Base-by-base conservation (phyloP, 2,329 filamentous ascomycete species). In the Mycosphaerella sp. region DNA sequence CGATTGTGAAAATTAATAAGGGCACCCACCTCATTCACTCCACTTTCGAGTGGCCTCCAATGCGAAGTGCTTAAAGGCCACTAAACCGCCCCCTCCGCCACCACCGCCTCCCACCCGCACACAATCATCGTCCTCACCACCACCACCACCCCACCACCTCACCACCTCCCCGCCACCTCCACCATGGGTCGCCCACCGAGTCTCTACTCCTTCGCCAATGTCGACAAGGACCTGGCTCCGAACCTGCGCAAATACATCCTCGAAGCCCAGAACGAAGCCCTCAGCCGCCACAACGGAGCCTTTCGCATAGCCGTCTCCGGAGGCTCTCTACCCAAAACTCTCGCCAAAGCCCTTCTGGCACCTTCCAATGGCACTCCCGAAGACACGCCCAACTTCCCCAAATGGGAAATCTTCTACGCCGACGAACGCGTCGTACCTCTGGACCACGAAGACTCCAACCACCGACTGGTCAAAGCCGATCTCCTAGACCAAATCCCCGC, bases 331-430 rank as follows among this genome's bases (percentile, higher is more conserved):
- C 93, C 93, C 51, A 85, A 89, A 66, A 87, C 85, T 12, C 84
- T 98, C 37, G 89, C 89, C 41, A 82, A 88, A 69, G 89, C 89
- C 8, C 81, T 97, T 9, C 81, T 97, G 21, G 55, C 62, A n/a
- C 57, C 61, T 7, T 59, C 72, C 72, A 70, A 75, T 54, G 75
- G 72, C 43, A 70, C 68, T 34, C 60, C 66, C 32, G 73, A 84
- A 50, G 87, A 89, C 66, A 78, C 74, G 3, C 72, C 90, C 60
- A 77, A 86, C 63, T 95, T 94, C 72, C 76, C 79, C 68, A 89
- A 87, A 70, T 98, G 93, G 93, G 87, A 97, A 66, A 88, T 98
- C 66, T 98, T 97, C 79, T 97, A 96, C 71, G 91, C 91, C 66
- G 93, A 98, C 69, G 93, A 98, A 78, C 87, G 93, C 66, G 88